Evolutionary conservation across 2,329 filamentous ascomycete species (phyloP).

Genomic region (Pestalotiopsis sp.): DNA sequence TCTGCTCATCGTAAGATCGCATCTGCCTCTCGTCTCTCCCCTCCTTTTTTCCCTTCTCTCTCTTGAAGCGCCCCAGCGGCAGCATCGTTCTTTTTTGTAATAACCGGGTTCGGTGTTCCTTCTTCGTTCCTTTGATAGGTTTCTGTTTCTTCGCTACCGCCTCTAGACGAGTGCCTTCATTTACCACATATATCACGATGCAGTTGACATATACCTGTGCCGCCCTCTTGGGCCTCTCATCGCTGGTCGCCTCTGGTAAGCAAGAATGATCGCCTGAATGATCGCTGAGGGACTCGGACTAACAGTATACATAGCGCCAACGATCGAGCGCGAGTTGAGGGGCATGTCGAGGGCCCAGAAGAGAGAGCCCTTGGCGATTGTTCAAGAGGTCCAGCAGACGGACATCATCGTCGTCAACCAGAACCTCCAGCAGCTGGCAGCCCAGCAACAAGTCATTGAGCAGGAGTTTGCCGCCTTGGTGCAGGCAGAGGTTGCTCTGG

Average conservation of each 20-base stretch:
- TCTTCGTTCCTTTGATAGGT: constrained; percentile 25
- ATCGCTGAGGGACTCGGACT: constrained; percentile 12
- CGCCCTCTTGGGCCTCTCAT: constrained; percentile 21
- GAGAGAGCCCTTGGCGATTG: constrained; percentile 26
- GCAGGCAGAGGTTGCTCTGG: constrained; percentile 35
- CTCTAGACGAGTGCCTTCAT: constrained; percentile 21
- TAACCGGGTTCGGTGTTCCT: constrained; percentile 4
- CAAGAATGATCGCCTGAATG: neutral
- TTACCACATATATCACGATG: constrained; percentile 17
- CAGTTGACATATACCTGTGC: constrained; percentile 19
- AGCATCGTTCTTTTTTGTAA: constrained; percentile 18
- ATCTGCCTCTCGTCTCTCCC: constrained; percentile 1
- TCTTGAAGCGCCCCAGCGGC: constrained; percentile 11
- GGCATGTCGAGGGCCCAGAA: constrained; percentile 25
- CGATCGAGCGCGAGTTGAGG: constrained; percentile 21
- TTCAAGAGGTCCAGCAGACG: constrained; percentile 34
- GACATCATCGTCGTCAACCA: constrained; percentile 35
- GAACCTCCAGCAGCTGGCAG: constrained; percentile 34
- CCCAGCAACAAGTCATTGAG: constrained; percentile 35
- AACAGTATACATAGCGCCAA: constrained; percentile 22
- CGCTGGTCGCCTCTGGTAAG: constrained; percentile 23
- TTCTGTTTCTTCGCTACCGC: constrained; percentile 22
- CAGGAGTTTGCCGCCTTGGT: constrained; percentile 36
- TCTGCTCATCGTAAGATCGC: constrained; percentile 7
- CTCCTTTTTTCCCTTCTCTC: constrained; percentile 4